phyloP scores from a whole-genome alignment of 2,329 filamentous ascomycete species.

The Monosporascus ibericus region DNA sequence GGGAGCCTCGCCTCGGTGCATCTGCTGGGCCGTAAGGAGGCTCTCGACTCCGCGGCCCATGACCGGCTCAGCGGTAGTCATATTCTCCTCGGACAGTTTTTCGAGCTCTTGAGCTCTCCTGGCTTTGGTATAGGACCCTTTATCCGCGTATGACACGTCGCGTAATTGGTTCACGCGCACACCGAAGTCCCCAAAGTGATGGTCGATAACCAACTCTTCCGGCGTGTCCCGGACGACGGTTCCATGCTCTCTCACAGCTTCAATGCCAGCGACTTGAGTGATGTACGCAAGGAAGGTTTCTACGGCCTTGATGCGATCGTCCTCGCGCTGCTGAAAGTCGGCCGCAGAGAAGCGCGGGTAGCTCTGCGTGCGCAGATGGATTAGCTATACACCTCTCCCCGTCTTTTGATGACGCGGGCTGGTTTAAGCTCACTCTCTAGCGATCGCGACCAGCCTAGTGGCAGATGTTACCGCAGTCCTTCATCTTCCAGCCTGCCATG shows the following conservation, averaged over 20 bases:
- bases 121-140: conserved; percentile 1
- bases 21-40: conserved; percentile 4
- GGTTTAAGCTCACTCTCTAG: not conserved
- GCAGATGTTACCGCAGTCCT: conserved; percentile 6
- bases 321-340: not conserved
- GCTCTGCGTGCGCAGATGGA: no score
- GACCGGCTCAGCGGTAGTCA: conserved; percentile 1
- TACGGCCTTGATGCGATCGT: not conserved
- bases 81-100: not conserved
- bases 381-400: no score
- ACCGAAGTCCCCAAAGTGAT: not conserved
- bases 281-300: not conserved
- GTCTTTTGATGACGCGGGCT: no score
- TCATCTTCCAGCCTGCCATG: conserved; percentile 5
- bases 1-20: conserved; percentile 2
- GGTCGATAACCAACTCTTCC: conserved; percentile 2
- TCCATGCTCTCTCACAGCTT: not conserved
- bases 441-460: conserved; percentile 1
- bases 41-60: conserved; percentile 3
- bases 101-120: not conserved
- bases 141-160: not conserved
- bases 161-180: not conserved
- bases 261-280: not conserved
- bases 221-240: not conserved
- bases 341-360: not conserved